Conservation (phyloP, 805 yeast genomes). For the Saccharomyces eubayanus region DNA sequence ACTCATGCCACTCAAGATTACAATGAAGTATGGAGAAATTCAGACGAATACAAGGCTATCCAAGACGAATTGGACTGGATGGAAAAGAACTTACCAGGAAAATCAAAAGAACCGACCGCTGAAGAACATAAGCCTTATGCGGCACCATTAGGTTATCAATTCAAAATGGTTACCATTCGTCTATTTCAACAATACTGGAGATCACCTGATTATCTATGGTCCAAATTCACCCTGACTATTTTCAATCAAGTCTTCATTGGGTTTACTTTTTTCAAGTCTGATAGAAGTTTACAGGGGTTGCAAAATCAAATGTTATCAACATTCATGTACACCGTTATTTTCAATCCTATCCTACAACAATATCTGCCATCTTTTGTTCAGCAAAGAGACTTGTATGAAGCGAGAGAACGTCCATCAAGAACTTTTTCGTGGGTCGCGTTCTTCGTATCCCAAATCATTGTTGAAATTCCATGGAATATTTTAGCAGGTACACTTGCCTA, state of each 20-base stretch:
- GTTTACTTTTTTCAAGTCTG: constrained; percentile 59
- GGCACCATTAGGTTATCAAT: constrained; percentile 35
- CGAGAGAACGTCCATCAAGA: constrained; percentile 65
- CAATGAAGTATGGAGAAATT: constrained; percentile 61
- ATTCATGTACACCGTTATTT: constrained; percentile 50
- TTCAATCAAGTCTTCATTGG: constrained; percentile 53
- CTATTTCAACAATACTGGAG: constrained; percentile 55
- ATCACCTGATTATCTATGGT: constrained; percentile 49
- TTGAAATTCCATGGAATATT: constrained; percentile 60
- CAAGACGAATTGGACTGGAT: constrained; percentile 47
- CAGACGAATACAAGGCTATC: constrained; percentile 48
- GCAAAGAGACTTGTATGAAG: constrained; percentile 63
- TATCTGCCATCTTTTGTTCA: constrained; percentile 51
- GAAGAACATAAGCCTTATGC: constrained; percentile 34
- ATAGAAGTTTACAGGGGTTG: constrained; percentile 49
- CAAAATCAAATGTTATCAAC: constrained; percentile 70
- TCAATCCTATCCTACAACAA: constrained; percentile 53
- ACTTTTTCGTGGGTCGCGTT: constrained; percentile 62
- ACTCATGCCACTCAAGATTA: constrained; percentile 59
- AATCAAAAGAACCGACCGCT: constrained; percentile 28
- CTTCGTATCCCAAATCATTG: constrained; percentile 50
- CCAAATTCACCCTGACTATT: constrained; percentile 42
- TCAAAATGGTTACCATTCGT: constrained; percentile 38
- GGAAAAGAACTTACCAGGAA: constrained; percentile 44
- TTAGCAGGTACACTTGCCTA: constrained; percentile 54